Evolutionary conservation across 768 basidiomycete species (phyloP), one percentile per base, ranked within the genome.

Genomic region (Lactarius sanguifluus): DNA sequence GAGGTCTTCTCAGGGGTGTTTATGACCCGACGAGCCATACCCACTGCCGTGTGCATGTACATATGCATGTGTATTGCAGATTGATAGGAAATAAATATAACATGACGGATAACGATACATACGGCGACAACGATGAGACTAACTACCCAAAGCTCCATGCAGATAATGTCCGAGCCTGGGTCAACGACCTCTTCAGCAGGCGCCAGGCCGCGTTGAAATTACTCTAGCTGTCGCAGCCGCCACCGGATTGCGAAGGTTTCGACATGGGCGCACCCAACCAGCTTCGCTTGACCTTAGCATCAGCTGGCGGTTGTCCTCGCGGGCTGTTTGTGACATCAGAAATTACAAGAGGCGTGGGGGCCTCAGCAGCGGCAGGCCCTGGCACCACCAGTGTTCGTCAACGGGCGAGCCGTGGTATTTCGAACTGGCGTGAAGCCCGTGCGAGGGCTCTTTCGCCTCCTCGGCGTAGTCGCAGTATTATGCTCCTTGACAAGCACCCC

Each of bases 1-100:
- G 98, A 99, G 75, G 88, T 94, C 0, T 97, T 97, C 76, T 89
- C 96, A 10, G 98, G 98, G 74, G 90, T 84, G 50, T 99, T 99
- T 76, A 98, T 99, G 97, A 82, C 83, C 23, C 85, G 94, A 47
- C 34, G 97, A 77, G 79, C 80, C 45, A 98, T 98, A 69, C 97
- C 96, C 4, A 98, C 96, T 2, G 96, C 96, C 38, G 13, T 36
- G 34, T 36, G 34, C 34, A 36, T 38, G 34, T 56, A 60, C 10
- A 45, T 38, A 54, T 56, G 64, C 15, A 40, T 47, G 43, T 65
- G 30, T 38, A 18, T 62, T 50, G 34, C 34, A 62, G 52, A 13
- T 50, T 62, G 36, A 57, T 61, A 40, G 60, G n/a, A 41, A 64
- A 59, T 60, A 66, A 66, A 68, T 61, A 68, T 57, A 50, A 66